phyloP scores from a whole-genome alignment of 331 rosid species.

The Malus hybrid region DNA sequence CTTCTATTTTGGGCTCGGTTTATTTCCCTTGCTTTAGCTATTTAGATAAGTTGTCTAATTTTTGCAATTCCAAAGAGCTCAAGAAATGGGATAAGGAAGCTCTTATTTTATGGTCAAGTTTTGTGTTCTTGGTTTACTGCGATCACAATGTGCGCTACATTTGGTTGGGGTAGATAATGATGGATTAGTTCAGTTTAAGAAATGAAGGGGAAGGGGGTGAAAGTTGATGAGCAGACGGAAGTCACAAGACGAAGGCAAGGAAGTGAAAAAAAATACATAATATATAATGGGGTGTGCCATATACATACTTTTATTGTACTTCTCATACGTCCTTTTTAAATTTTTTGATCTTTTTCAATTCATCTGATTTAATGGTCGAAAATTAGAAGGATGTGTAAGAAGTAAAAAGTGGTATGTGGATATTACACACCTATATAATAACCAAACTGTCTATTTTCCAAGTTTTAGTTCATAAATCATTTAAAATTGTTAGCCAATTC shows the following conservation, averaged over 20 bases:
- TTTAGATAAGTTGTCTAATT: not conserved
- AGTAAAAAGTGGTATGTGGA: too few relatives aligned
- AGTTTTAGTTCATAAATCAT: too few relatives aligned
- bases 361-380: accelerated
- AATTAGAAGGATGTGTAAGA: too few relatives aligned
- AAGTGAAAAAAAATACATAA: too few relatives aligned
- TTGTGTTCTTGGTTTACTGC: not conserved
- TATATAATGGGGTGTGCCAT: too few relatives aligned
- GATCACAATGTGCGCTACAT: not conserved
- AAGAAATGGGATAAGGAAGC: not conserved
- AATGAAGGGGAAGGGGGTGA: not conserved
- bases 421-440: too few relatives aligned
- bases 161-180: not conserved
- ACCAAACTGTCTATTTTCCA: too few relatives aligned
- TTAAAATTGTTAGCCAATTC: too few relatives aligned
- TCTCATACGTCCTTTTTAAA: accelerated
- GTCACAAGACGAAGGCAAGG: too few relatives aligned
- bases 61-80: not conserved
- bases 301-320: too few relatives aligned
- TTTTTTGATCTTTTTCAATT: too few relatives aligned
- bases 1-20: not conserved
- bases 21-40: not conserved
- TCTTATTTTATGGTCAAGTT: not conserved
- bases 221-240: too few relatives aligned
- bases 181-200: not conserved